These are phyloP conservation scores for Verticillium klebahnii DNA, from an alignment of 2,329 filamentous ascomycete species.

Conservation along the genomic window DNA sequence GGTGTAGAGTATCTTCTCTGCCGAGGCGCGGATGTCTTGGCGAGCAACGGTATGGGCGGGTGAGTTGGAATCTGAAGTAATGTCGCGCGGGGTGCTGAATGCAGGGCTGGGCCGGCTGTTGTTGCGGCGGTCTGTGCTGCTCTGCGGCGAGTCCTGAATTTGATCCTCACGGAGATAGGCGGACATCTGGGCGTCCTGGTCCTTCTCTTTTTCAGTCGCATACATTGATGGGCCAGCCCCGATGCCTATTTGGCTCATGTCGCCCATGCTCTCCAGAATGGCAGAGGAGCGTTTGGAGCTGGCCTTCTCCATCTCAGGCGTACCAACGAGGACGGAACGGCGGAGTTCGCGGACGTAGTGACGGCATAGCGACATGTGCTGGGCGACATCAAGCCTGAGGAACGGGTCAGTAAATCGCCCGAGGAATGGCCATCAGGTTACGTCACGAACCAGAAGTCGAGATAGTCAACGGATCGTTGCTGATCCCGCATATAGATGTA, in stretches of 20 bases:
- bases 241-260: conserved; percentile 54
- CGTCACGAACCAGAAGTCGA: conserved; percentile 85
- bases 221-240: conserved; percentile 59
- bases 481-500: conserved; percentile 99
- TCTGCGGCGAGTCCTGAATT: conserved; percentile 48
- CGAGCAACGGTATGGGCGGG: conserved; percentile 80
- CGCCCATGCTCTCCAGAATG: conserved; percentile 68
- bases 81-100: conserved; percentile 57
- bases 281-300: conserved; percentile 81
- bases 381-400: conserved; percentile 92
- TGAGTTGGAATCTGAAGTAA: conserved; percentile 73
- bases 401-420: background rate
- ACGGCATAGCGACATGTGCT: conserved; percentile 96
- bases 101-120: conserved; percentile 45
- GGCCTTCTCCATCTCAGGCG: conserved; percentile 79
- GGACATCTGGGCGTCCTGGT: conserved; percentile 85
- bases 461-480: conserved; percentile 93
- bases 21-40: conserved; percentile 85
- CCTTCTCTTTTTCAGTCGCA: conserved; percentile 65
- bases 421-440: conserved; percentile 2
- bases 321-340: conserved; percentile 86
- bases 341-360: conserved; percentile 96
- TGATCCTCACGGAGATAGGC: conserved; percentile 73
- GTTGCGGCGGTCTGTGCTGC: conserved; percentile 35
- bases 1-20: conserved; percentile 98